Evolutionary conservation across 2,329 filamentous ascomycete species (phyloP).

Genomic region (Pestalotiopsis fici): DNA sequence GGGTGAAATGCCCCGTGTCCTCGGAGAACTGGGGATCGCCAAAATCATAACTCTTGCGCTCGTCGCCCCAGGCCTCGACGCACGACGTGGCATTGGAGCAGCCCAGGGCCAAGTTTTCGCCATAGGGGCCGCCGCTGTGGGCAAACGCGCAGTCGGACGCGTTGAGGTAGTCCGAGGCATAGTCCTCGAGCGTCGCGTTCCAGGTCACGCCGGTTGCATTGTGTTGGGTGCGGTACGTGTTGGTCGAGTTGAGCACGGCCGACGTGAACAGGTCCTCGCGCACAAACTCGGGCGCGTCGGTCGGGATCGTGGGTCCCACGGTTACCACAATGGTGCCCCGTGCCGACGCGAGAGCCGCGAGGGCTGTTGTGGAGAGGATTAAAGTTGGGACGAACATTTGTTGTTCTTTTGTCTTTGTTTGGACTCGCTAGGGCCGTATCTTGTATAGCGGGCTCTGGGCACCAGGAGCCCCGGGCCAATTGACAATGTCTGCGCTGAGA

Average conservation of each 20-base stretch:
- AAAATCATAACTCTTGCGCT: constrained; percentile 62
- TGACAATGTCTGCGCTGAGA: not conserved
- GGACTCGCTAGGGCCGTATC: not conserved
- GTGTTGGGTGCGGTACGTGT: constrained; percentile 65
- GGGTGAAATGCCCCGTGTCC: constrained; percentile 70
- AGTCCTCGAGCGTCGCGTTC: constrained; percentile 63
- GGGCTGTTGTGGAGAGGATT: not conserved
- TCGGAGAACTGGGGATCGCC: constrained; percentile 54
- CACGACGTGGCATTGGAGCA: constrained; percentile 59
- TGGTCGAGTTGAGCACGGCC: constrained; percentile 66
- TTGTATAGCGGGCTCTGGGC: not conserved
- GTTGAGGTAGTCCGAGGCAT: constrained; percentile 52
- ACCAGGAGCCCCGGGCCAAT: not conserved
- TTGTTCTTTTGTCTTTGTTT: not conserved
- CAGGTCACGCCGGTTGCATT: constrained; percentile 60
- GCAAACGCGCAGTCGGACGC: constrained; percentile 44
- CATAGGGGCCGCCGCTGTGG: constrained; percentile 64
- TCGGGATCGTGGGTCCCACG: constrained; percentile 21
- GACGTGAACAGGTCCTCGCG: constrained; percentile 41
- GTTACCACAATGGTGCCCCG: constrained; percentile 27
- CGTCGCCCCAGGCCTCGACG: constrained; percentile 68
- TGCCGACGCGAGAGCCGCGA: constrained; percentile 13
- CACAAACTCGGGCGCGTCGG: constrained; percentile 30
- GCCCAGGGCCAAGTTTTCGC: constrained; percentile 74
- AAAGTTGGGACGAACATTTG: not conserved